These are phyloP conservation scores for Zygosaccharomyces bisporus DNA, from an alignment of 805 yeast genomes.

Conservation along the genomic window DNA sequence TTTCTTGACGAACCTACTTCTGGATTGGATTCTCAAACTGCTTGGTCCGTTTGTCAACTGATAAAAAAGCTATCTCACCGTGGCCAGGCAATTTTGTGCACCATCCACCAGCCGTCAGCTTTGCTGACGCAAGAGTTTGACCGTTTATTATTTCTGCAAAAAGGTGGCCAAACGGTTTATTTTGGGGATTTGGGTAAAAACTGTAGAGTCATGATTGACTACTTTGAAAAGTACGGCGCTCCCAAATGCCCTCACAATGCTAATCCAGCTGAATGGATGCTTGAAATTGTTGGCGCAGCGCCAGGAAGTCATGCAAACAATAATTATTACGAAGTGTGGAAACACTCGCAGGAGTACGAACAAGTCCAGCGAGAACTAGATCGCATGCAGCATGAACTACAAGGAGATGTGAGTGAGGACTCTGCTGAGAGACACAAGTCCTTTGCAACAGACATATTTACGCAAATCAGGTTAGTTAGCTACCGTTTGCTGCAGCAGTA, in stretches of 20 bases:
- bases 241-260: conserved; percentile 62
- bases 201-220: conserved; percentile 53
- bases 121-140: conserved; percentile 73
- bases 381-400: conserved; percentile 58
- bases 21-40: conserved; percentile 65
- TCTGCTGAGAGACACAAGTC: conserved; percentile 35
- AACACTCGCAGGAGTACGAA: conserved; percentile 57
- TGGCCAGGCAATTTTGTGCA: conserved; percentile 65
- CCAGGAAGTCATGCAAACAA: conserved; percentile 72
- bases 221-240: conserved; percentile 65
- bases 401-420: conserved; percentile 36
- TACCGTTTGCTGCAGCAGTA: conserved; percentile 58
- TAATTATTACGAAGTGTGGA: conserved; percentile 76
- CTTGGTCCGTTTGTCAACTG: conserved; percentile 61
- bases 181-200: conserved; percentile 66
- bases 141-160: conserved; percentile 62
- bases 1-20: conserved; percentile 69
- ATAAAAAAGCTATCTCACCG: conserved; percentile 55
- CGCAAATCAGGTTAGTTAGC: conserved; percentile 46
- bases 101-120: conserved; percentile 87
- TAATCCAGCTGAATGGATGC: conserved; percentile 93
- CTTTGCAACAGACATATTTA: conserved; percentile 43
- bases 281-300: conserved; percentile 79
- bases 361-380: conserved; percentile 59
- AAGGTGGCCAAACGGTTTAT: conserved; percentile 71